Base-by-base conservation (phyloP, 225 moss, liverwort and hornwort species). In the Anthoceros angustus region DNA sequence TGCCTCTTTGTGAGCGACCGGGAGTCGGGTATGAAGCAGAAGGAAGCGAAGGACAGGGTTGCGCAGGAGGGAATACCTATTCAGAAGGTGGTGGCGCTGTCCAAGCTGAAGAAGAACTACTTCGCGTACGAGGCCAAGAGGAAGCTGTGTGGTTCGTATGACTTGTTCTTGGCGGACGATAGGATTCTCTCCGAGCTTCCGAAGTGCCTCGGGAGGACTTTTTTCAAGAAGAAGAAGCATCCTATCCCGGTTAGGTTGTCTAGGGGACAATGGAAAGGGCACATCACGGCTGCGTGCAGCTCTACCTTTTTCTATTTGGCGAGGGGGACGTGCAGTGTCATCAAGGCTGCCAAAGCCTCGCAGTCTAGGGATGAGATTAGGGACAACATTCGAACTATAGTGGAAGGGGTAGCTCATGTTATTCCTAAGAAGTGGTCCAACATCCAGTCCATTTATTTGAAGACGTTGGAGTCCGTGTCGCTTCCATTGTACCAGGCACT, bases 151-250 rank as follows among this genome's bases (percentile, higher is more conserved):
- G 94, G 87, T 32, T 90, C 90, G 0, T 90, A 86, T 40, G 89
- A 87, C 12, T 14, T 93, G 32, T 93, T 93, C 67, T 62, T 93
- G 21, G 83, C 82, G 10, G 93, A 93, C 10, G 84, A 93, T 63
- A 78, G 87, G 6, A 80, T 89, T 71, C 79, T 86, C 0, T 65
- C 75, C 0, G 76, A 75, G 70, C 68, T 89, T 11, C 92, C 89
- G 10, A 88, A 83, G 84, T 74, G 81, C 64, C 75, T 92, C 2
- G 92, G 85, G 4, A 92, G 88, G 71, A 61, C 65, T 2, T 93
- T 93, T 42, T 93, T 80, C 71, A 87, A 78, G 80, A 89, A 90
- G 77, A 94, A 89, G 71, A 93, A 89, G 66, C 86, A 87, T 62
- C 85, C 89, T 0, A 86, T 94, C 32, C 90, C 92, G 11, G 93